These are phyloP conservation scores for Exobasidium cylindrosporum DNA, from an alignment of 1,284 basidiomycete species.

Conservation along the genomic window DNA sequence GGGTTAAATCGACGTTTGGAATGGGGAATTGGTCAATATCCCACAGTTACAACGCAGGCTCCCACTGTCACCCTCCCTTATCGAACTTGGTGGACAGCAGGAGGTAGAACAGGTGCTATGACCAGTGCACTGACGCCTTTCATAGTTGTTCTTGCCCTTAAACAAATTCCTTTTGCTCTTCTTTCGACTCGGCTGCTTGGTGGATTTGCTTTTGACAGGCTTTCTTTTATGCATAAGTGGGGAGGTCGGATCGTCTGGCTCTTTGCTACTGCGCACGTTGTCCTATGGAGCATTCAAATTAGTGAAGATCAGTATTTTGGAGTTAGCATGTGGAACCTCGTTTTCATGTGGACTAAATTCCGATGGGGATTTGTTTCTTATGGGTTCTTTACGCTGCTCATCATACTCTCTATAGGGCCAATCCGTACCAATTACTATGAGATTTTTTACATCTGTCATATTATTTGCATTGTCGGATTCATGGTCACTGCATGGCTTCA, in stretches of 20 bases:
- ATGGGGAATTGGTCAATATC: conserved; percentile 46
- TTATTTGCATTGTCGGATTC: conserved; percentile 58
- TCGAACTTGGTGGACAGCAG: conserved; percentile 75
- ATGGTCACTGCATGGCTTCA: conserved; percentile 49
- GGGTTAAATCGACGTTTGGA: conserved; percentile 20
- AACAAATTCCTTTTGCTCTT: conserved; percentile 75
- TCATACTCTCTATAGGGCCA: conserved; percentile 65
- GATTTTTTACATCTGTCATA: conserved; percentile 70
- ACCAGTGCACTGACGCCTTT: conserved; percentile 76
- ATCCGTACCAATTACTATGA: conserved; percentile 72
- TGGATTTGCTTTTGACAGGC: conserved; percentile 73
- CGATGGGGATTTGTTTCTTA: conserved; percentile 71
- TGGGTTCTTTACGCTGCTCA: conserved; percentile 67
- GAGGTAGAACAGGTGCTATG: conserved; percentile 70
- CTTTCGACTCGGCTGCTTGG: conserved; percentile 70
- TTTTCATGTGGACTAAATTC: conserved; percentile 70
- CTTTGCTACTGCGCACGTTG: conserved; percentile 68
- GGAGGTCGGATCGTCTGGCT: conserved; percentile 72
- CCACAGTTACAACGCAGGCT: conserved; percentile 32
- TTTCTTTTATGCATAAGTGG: conserved; percentile 70
- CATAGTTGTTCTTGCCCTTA: conserved; percentile 73
- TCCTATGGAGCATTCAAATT: conserved; percentile 74
- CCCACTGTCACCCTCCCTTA: conserved; percentile 65
- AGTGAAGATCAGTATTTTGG: conserved; percentile 60
- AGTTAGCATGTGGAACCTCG: conserved; percentile 63